Percentiles rank a stretch among this genome's conserved stretches.
Conservation (phyloP, 1,284 basidiomycete species). For the Volvariella volvacea region DNA sequence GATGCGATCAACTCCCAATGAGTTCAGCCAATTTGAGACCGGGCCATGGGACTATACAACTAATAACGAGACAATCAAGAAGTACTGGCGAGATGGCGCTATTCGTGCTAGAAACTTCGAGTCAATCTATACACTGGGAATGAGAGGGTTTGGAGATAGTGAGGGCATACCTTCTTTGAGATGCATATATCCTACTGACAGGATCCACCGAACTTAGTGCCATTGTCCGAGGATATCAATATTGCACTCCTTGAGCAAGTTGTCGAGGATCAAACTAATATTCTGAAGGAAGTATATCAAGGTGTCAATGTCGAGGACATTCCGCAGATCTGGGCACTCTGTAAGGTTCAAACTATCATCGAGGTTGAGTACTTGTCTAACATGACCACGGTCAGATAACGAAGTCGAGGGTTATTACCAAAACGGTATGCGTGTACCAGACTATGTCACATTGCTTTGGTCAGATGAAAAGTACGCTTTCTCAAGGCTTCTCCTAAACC, state of each 20-base stretch:
- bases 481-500: background rate
- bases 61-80: constrained; percentile 46
- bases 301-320: constrained; percentile 42
- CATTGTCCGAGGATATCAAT: constrained; percentile 40
- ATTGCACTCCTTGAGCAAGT: constrained; percentile 49
- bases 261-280: constrained; percentile 52
- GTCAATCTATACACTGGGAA: constrained; percentile 56
- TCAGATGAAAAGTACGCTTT: constrained; percentile 50
- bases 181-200: background rate
- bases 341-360: constrained; percentile 26
- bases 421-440: constrained; percentile 47
- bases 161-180: constrained; percentile 13
- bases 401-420: constrained; percentile 68
- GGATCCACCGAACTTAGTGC: constrained; percentile 30
- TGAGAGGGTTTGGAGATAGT: constrained; percentile 60
- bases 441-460: constrained; percentile 55
- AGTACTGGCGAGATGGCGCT: constrained; percentile 55
- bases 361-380: no score
- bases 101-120: constrained; percentile 52
- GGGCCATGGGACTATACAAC: constrained; percentile 58
- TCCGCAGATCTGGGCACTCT: constrained; percentile 62
- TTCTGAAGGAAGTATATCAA: constrained; percentile 51
- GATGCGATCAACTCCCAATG: constrained; percentile 55
- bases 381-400: no score
- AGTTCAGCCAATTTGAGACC: constrained; percentile 47